phyloP scores from a whole-genome alignment of 345 rosid species.

The Syzygium aromaticum region DNA sequence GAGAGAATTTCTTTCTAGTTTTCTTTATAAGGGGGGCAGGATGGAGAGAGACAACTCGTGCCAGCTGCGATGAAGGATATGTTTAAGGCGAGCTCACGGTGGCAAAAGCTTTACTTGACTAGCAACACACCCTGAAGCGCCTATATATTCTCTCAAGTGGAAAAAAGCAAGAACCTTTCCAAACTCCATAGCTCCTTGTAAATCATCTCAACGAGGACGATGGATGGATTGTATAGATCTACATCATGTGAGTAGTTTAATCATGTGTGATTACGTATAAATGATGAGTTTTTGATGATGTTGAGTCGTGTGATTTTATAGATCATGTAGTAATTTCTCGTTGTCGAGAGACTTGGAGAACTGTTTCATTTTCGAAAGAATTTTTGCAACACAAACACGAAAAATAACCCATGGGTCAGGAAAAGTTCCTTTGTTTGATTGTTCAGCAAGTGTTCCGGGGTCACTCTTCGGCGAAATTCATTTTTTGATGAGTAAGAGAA shows the following conservation, averaged over 20 bases:
- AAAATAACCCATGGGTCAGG: rapidly evolving
- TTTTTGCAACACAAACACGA: rapidly evolving
- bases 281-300: background rate
- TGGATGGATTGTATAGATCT: background rate
- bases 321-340: rapidly evolving
- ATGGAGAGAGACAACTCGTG: background rate
- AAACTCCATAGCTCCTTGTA: background rate
- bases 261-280: background rate
- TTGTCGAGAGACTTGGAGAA: rapidly evolving
- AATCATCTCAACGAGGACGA: background rate
- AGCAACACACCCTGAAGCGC: background rate
- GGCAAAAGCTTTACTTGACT: background rate
- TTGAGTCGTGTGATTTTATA: too few relatives aligned
- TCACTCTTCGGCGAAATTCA: background rate
- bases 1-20: background rate
- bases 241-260: background rate
- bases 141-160: background rate
- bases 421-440: rapidly evolving
- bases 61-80: background rate
- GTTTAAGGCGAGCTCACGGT: background rate
- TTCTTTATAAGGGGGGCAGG: background rate
- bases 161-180: background rate
- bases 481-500: background rate
- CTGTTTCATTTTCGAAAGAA: too few relatives aligned
- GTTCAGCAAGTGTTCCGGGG: background rate